These are phyloP conservation scores for Beauveria sp. DNA, from an alignment of 2,329 filamentous ascomycete species.

Conservation along the genomic window DNA sequence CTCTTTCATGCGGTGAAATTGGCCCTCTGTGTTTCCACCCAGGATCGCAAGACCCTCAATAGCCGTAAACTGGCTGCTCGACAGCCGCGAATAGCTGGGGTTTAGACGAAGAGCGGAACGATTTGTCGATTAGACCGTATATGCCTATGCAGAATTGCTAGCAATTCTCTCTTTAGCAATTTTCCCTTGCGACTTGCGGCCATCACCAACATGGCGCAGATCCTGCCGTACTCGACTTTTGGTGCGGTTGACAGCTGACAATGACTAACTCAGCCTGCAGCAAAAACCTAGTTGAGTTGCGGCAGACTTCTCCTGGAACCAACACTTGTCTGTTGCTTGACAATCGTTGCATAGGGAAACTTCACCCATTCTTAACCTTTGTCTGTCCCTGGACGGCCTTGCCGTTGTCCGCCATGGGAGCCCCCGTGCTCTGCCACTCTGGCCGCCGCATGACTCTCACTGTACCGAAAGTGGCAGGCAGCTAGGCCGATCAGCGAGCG, in stretches of 20 bases:
- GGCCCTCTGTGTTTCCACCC: too few species aligned
- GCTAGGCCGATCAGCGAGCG: neutral
- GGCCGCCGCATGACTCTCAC: neutral
- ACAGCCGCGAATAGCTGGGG: too few species aligned
- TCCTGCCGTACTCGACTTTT: neutral
- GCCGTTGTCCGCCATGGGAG: neutral
- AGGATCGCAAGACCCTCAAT: too few species aligned
- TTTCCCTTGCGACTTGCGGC: too few species aligned
- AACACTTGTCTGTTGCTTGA: neutral
- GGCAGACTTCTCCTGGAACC: neutral
- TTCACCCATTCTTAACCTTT: neutral
- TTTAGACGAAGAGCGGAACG: too few species aligned
- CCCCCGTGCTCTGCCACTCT: neutral
- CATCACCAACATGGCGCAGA: neutral
- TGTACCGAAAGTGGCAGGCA: neutral
- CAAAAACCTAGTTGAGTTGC: neutral
- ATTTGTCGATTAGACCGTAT: too few species aligned
- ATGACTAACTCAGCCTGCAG: neutral
- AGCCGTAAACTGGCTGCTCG: too few species aligned
- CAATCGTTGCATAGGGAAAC: neutral
- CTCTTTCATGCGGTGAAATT: too few species aligned
- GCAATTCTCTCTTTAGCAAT: too few species aligned
- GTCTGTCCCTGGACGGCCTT: neutral
- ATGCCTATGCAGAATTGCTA: too few species aligned
- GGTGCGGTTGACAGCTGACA: neutral